Percentiles rank a stretch among this genome's conserved stretches.
These are phyloP conservation scores for Colletotrichum tamarilloi DNA, from an alignment of 2,329 filamentous ascomycete genomes.

Conservation along the genomic window DNA sequence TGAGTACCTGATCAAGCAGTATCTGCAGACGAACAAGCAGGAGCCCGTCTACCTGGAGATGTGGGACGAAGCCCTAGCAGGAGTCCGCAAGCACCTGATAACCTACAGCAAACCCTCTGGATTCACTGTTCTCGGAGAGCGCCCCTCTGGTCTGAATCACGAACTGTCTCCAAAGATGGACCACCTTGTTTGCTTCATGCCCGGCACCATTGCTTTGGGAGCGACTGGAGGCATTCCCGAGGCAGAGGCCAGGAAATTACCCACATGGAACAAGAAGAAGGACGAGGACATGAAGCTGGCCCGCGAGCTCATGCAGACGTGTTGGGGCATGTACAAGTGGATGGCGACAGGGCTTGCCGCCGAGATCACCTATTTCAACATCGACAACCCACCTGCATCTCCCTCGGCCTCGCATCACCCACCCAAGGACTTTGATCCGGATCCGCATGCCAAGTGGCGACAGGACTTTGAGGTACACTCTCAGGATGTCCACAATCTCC, in stretches of 20 bases:
- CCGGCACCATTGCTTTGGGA: conserved; percentile 91
- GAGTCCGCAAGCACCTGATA: conserved; percentile 91
- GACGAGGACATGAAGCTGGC: conserved; percentile 91
- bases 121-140: conserved; percentile 91
- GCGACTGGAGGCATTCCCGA: conserved; percentile 84
- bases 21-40: conserved; percentile 88
- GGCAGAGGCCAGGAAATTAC: conserved; percentile 76
- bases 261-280: conserved; percentile 80
- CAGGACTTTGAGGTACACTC: conserved; percentile 82
- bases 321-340: conserved; percentile 96
- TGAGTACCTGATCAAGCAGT: conserved; percentile 99
- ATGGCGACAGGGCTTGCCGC: conserved; percentile 92
- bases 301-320: conserved; percentile 92
- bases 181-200: conserved; percentile 97
- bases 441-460: conserved; percentile 73
- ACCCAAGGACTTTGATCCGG: conserved; percentile 61
- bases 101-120: conserved; percentile 85
- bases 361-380: conserved; percentile 92
- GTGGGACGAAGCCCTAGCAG: conserved; percentile 88
- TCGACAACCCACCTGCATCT: conserved; percentile 74
- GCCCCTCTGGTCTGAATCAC: conserved; percentile 76
- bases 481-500: conserved; percentile 92
- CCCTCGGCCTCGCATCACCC: conserved; percentile 64
- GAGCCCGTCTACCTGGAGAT: conserved; percentile 90
- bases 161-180: conserved; percentile 92